Percentiles rank a stretch among this genome's conserved stretches.
These are phyloP conservation scores for Bryum argenteum DNA, from an alignment of 225 moss, liverwort and hornwort genomes.

Conservation along the genomic window DNA sequence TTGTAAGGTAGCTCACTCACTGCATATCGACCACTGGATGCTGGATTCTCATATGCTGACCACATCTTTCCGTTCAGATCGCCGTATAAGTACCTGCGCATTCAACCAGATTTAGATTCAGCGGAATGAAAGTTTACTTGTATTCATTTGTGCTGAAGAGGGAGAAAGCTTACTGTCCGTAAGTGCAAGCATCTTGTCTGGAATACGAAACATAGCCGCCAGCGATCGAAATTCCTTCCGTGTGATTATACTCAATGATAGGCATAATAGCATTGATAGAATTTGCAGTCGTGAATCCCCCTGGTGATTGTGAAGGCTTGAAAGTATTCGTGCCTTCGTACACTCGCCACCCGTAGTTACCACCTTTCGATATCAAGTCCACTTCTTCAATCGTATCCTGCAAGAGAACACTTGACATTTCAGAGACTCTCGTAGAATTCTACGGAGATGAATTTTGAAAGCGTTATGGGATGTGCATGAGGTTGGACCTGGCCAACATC, in stretches of 20 bases:
- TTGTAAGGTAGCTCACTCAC: constrained; percentile 34
- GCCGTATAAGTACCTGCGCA: constrained; percentile 62
- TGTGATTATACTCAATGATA: constrained; percentile 59
- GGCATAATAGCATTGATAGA: constrained; percentile 61
- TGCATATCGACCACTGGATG: constrained; percentile 54
- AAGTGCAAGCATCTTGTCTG: constrained; percentile 66
- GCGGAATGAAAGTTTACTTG: not conserved
- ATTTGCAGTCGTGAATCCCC: constrained; percentile 59
- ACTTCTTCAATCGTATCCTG: constrained; percentile 66
- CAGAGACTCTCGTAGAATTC: no score
- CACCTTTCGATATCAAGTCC: constrained; percentile 75
- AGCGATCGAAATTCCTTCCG: constrained; percentile 37
- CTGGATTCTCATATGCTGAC: constrained; percentile 60
- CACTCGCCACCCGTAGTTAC: constrained; percentile 85
- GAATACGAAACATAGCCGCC: constrained; percentile 78
- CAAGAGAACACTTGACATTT: no score
- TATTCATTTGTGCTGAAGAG: not conserved
- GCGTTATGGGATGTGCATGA: no score
- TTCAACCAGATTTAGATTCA: not conserved
- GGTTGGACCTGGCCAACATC: constrained; percentile 94
- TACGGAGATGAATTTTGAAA: no score
- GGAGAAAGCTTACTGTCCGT: constrained; percentile 58
- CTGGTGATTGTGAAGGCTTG: constrained; percentile 32
- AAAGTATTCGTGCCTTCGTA: constrained; percentile 65
- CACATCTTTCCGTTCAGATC: constrained; percentile 57